Conservation (phyloP, 176 grass and related monocot genomes). For the Triticum dicoccoides region DNA sequence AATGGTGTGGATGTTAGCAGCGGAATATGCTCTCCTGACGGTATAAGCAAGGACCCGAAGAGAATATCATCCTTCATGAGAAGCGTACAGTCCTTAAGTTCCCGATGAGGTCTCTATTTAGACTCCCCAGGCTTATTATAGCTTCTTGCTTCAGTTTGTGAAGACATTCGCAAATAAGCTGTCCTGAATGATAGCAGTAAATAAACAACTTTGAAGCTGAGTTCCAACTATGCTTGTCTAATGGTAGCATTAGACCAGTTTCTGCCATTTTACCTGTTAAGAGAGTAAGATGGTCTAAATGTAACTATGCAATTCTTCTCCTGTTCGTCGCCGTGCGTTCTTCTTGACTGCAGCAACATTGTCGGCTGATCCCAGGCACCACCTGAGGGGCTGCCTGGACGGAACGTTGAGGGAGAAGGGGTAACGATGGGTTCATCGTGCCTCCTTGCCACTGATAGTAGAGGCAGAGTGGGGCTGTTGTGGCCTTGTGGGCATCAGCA, state of each 20-base stretch:
- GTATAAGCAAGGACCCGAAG: conserved; percentile 59
- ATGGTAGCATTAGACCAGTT: background rate
- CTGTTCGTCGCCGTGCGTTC: background rate
- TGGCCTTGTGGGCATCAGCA: no score
- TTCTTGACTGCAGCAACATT: background rate
- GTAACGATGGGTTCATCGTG: background rate
- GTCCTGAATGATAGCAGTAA: background rate
- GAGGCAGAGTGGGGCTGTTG: background rate
- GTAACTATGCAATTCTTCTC: background rate
- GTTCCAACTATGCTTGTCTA: background rate
- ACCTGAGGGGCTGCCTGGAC: background rate
- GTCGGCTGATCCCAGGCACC: background rate
- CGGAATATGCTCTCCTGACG: conserved; percentile 74
- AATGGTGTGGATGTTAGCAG: conserved; percentile 90
- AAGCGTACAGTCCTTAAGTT: conserved; percentile 36
- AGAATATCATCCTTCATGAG: conserved; percentile 70
- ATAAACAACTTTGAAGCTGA: background rate
- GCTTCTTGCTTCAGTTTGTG: background rate
- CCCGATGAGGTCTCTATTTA: background rate
- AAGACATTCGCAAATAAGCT: background rate
- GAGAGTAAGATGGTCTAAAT: background rate
- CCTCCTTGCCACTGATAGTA: no score
- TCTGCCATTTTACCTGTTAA: background rate
- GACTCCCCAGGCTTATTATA: background rate
- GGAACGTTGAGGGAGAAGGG: no score